Evolutionary conservation across 2,329 filamentous ascomycete genomes (phyloP).

Genomic region (Ascochyta rabiei): DNA sequence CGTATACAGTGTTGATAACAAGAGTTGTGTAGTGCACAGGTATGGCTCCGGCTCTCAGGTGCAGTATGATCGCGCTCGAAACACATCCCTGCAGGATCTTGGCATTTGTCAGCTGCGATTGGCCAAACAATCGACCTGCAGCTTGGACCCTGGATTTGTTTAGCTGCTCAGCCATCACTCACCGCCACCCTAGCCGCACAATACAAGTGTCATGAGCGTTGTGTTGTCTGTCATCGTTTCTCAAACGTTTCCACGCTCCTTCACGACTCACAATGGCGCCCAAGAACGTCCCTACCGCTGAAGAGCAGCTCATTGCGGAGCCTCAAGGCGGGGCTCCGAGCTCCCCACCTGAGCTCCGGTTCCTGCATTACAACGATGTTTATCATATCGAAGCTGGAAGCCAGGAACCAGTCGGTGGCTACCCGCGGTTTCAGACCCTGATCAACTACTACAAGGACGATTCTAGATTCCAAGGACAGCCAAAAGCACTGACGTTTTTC

Average conservation of each 20-base stretch:
- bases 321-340: constrained; percentile 50
- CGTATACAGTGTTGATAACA: no score
- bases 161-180: constrained; percentile 25
- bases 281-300: constrained; percentile 33
- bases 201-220: constrained; percentile 17
- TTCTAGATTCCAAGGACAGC: constrained; percentile 65
- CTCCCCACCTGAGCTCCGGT: constrained; percentile 71
- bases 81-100: constrained; percentile 25
- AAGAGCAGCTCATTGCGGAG: constrained; percentile 50
- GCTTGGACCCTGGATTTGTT: constrained; percentile 38
- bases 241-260: neutral
- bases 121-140: constrained; percentile 20
- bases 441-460: constrained; percentile 74
- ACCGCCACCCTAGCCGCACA: constrained; percentile 26
- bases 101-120: constrained; percentile 29
- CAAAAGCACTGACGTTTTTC: constrained; percentile 77
- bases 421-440: constrained; percentile 79
- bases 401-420: constrained; percentile 81
- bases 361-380: constrained; percentile 92
- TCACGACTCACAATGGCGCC: constrained; percentile 30
- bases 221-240: neutral
- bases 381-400: constrained; percentile 83
- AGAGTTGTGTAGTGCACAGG: no score
- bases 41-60: no score
- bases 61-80: constrained; percentile 7